Base-by-base conservation (phyloP, 352 stramenopile genomes). In the Globisporangium takayamanum region DNA sequence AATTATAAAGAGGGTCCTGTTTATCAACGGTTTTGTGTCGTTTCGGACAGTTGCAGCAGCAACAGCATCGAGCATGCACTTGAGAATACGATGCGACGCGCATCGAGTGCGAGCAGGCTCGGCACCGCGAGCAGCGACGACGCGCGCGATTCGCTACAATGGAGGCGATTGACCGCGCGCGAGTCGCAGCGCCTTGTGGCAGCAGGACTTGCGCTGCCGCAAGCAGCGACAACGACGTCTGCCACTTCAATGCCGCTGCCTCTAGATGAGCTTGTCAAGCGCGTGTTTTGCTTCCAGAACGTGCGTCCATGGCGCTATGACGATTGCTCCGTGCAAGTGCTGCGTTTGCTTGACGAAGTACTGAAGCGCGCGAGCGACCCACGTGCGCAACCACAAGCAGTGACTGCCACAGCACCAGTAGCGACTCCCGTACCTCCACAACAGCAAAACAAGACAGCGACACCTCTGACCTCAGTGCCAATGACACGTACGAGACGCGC, bases 241-340 rank as follows among this genome's bases (percentile, higher is more conserved):
- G 22, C 20, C 14, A 25, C 16, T 10, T 15, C 39, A 14, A 5
- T 18, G 18, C 41, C 41, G 14, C 41, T n/a, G 41, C 41, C 41
- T 14, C 15, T 8, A 2, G 18, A 49, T 18, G 47, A 49, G 5
- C 42, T 44, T 16, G 7, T 46, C 3, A 26, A 44, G 10, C 26
- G 33, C 25, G 11, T 25, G 36, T 64, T 51, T 45, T 64, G 59
- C 45, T 64, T 51, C 28, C 58, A 55, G 45, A 50, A 55, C 52
- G 44, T 59, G 10, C 30, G 18, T 28, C 59, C 52, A 0, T 64
- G 59, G 59, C 33, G 49, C n/a, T 10, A 46, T 0, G 54, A 59
- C 5, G 45, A 49, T 28, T 12, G 42, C 16, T 39, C 33, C 15
- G 59, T 64, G 18, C 59, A 64, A 15, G 59, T 64, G n/a, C 45